Conservation (phyloP, 495 filamentous ascomycete species). For the Paragyromitra xinjiangensis region DNA sequence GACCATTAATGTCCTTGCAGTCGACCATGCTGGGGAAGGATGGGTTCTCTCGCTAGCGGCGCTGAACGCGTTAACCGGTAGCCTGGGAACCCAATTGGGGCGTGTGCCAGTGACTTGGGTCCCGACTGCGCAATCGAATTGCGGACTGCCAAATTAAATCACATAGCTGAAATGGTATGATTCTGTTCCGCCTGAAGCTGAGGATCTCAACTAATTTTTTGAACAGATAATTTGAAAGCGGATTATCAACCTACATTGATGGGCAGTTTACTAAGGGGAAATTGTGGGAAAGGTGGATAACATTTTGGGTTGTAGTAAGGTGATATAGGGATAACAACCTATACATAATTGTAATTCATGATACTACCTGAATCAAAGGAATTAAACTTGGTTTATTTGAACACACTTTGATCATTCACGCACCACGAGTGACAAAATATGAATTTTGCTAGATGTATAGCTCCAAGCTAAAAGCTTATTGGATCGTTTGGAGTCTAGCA, state of each 20-base stretch:
- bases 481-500: too few relatives aligned
- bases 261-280: background rate
- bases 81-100: conserved; percentile 65
- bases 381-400: too few relatives aligned
- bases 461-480: too few relatives aligned
- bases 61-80: conserved; percentile 73
- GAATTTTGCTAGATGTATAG: too few relatives aligned
- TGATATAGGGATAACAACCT: conserved; percentile 23
- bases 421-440: too few relatives aligned
- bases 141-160: conserved; percentile 38
- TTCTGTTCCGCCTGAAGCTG: background rate
- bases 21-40: conserved; percentile 69
- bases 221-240: background rate
- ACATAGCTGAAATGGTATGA: background rate
- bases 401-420: too few relatives aligned
- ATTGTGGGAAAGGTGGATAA: background rate
- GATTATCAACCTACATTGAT: background rate
- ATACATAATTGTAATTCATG: conserved; percentile 24
- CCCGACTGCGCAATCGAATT: conserved; percentile 32
- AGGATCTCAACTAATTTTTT: background rate
- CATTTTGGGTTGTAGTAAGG: background rate
- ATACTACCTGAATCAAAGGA: background rate
- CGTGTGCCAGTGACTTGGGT: conserved; percentile 64
- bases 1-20: conserved; percentile 71
- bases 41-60: conserved; percentile 66